Evolutionary conservation across 1,284 basidiomycete species (phyloP), one percentile per base, ranked within the genome.

Genomic region (Microbotryum saponariae): DNA sequence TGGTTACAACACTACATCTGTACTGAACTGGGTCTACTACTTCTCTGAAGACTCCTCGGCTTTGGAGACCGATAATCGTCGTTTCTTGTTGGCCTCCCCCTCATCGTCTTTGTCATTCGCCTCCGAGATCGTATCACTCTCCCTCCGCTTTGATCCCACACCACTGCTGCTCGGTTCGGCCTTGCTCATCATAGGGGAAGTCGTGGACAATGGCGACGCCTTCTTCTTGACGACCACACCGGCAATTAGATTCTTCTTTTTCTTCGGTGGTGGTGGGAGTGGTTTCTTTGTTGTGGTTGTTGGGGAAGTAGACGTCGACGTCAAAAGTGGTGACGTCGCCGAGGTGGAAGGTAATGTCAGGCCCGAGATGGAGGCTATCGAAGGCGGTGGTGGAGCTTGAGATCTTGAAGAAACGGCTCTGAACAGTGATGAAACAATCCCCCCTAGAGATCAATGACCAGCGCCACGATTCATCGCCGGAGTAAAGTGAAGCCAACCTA

Each of bases 401-500:
- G 45, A 37, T 3, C 64, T 57, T 16, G 54, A 55, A 16, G 27
- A 25, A 10, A 65, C 55, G 51, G 64, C 64, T 27, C 61, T 65
- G 52, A 2, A 12, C 21, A 10, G 18, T 27, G 12, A n/a, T 4
- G 27, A 5, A 20, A 1, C 27, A 5, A 6, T 0, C 20, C 6
- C 0, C 21, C 27, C 20, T 49, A 20, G 14, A 6, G 27, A 27
- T 14, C 8, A 23, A 18, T 16, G 31, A 23, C 27, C 27, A 27
- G 1, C 27, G 27, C 27, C 5, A 5, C 27, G 4, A 27, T 6
- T 27, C 27, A 27, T 27, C 27, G 5, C 27, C 27, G 27, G 6
- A 27, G 27, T 6, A 27, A 27, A 27, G 1, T 42, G 16, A 9
- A 45, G 37, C 21, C 51, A 16, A 18, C 80, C 64, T 74, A 90